phyloP scores from a whole-genome alignment of 768 basidiomycete species.

The Cyclocybe aegerita region DNA sequence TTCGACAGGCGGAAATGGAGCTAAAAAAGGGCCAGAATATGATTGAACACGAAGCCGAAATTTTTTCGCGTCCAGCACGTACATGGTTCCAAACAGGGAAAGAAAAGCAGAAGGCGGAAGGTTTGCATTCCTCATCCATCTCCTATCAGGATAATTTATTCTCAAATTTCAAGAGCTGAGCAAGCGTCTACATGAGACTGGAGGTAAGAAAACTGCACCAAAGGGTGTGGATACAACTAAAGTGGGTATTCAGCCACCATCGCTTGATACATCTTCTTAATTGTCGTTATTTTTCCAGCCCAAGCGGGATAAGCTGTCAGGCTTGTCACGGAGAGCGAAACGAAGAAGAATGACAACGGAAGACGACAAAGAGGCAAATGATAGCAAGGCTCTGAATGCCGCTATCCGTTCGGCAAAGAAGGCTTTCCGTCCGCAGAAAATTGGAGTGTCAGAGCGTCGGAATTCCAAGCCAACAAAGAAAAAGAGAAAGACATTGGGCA shows the following conservation, averaged over 20 bases:
- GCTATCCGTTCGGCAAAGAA: constrained; percentile 91
- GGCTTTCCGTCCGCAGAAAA: constrained; percentile 69
- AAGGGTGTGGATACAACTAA: constrained; percentile 36
- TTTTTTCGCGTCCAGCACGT: constrained; percentile 88
- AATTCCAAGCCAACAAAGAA: constrained; percentile 28
- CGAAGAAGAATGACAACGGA: constrained; percentile 85
- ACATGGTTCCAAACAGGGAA: constrained; percentile 97
- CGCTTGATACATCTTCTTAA: background rate
- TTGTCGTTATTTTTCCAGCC: constrained; percentile 40
- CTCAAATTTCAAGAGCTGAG: constrained; percentile 53
- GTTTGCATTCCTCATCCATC: constrained; percentile 35
- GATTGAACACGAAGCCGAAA: constrained; percentile 90
- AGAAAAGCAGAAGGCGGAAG: constrained; percentile 80
- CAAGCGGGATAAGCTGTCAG: constrained; percentile 76
- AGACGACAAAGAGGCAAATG: constrained; percentile 66
- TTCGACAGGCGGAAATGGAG: constrained; percentile 94
- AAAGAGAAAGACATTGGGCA: constrained; percentile 32
- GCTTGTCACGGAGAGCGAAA: constrained; percentile 85
- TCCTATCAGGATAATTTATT: background rate
- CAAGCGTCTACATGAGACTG: constrained; percentile 71
- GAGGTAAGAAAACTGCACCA: constrained; percentile 40
- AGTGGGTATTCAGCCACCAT: constrained; percentile 26
- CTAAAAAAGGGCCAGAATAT: constrained; percentile 93
- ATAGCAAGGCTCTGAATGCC: constrained; percentile 55
- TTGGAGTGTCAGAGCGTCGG: constrained; percentile 50